Conservation (phyloP, 1,284 basidiomycete genomes). For the Anthracocystis walkeri region DNA sequence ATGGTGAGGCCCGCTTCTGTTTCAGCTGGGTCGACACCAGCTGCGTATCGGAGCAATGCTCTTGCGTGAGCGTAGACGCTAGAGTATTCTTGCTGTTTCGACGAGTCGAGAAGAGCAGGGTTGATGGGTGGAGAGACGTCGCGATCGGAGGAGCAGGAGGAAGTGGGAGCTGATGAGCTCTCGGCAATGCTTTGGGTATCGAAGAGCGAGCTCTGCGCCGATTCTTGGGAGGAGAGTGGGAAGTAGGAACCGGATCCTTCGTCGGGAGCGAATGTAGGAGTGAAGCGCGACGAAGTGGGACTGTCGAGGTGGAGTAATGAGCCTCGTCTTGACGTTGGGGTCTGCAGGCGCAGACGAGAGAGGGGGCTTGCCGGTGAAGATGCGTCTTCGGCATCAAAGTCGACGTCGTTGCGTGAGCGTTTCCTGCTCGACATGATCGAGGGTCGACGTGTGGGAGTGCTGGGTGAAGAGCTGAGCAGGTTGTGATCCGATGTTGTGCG, state of each 20-base stretch:
- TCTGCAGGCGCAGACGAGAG: constrained; percentile 28
- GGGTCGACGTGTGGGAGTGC: constrained; percentile 21
- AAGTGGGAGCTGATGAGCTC: constrained; percentile 29
- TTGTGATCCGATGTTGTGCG: constrained; percentile 30
- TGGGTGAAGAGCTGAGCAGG: constrained; percentile 26
- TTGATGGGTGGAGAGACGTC: constrained; percentile 35
- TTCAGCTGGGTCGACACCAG: constrained; percentile 44
- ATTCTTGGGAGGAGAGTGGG: constrained; percentile 49
- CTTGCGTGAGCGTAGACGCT: constrained; percentile 70
- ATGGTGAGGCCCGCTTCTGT: constrained; percentile 48
- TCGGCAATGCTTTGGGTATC: constrained; percentile 45
- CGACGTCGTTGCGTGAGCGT: constrained; percentile 35
- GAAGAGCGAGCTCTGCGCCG: constrained; percentile 47
- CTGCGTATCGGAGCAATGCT: constrained; percentile 65
- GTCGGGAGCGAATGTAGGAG: constrained; percentile 22
- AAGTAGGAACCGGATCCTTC: constrained; percentile 50
- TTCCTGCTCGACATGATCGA: constrained; percentile 29
- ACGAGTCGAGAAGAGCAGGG: constrained; percentile 15
- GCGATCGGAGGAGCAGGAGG: constrained; percentile 39
- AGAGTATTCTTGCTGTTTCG: constrained; percentile 37
- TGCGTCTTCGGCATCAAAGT: constrained; percentile 22
- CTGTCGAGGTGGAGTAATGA: constrained; percentile 24
- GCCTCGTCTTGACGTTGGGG: constrained; percentile 15
- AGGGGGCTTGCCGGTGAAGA: constrained; percentile 30
- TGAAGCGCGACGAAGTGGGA: constrained; percentile 29